Percentiles rank a stretch among this genome's conserved stretches.
Conservation (phyloP, 148 eudicot species). For the Limonium bicolor region DNA sequence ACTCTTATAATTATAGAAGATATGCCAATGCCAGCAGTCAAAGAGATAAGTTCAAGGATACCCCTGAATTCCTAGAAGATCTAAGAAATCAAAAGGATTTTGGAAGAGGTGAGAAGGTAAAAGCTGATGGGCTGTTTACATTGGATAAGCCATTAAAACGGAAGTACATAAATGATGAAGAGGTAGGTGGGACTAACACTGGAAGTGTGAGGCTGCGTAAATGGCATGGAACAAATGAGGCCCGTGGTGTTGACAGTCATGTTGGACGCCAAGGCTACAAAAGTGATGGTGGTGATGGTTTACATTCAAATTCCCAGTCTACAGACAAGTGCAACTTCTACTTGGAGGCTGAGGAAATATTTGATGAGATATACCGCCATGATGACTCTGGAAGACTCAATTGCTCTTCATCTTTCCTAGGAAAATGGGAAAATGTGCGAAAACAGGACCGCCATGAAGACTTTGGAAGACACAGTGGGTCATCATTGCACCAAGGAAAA, state of each 20-base stretch:
- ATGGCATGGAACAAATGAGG: conserved; percentile 2
- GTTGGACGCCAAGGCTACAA: too few relatives aligned
- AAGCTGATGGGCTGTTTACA: conserved; percentile 7
- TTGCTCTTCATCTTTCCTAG: conserved; percentile 8
- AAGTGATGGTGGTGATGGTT: conserved; percentile 9
- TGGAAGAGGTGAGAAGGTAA: conserved; percentile 6
- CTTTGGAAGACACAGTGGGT: too few relatives aligned
- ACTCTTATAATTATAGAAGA: conserved; percentile 13
- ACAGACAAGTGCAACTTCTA: conserved; percentile 10
- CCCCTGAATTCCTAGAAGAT: conserved; percentile 11
- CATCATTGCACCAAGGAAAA: too few relatives aligned
- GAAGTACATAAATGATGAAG: conserved; percentile 14
- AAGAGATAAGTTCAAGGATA: conserved; percentile 14
- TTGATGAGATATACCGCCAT: conserved; percentile 10
- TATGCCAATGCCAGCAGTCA: conserved; percentile 13
- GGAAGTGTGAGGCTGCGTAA: conserved; percentile 6
- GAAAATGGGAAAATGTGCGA: conserved; percentile 9
- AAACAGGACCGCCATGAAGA: too few relatives aligned
- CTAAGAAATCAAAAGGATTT: conserved; percentile 7
- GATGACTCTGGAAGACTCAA: conserved; percentile 8
- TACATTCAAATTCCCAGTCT: conserved; percentile 8
- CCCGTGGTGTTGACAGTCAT: conserved; percentile 12
- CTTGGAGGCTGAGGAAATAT: conserved; percentile 10
- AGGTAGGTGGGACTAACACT: conserved; percentile 6
- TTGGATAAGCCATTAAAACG: conserved; percentile 12